Base-by-base conservation (phyloP, 495 filamentous ascomycete genomes). In the Trichoderma orchidacearum region DNA sequence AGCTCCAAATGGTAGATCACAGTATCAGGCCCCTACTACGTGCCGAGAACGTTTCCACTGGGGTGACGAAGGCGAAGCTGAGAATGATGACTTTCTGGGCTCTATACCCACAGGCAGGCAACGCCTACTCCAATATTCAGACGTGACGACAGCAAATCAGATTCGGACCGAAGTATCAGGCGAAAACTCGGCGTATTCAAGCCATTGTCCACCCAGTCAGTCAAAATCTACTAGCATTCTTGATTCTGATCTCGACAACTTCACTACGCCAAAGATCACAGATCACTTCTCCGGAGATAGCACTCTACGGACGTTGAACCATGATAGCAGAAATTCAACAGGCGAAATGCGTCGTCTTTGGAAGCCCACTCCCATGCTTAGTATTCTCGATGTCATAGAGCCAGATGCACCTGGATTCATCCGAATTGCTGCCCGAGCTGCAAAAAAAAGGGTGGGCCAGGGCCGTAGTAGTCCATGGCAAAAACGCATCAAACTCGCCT, bases 401-500 rank as follows among this genome's bases (percentile, higher is more conserved):
- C 66, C 70, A n/a, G 54, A 66, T 34, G 75, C 75, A 6, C 91
- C 93, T 5, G 70, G 72, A 29, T 97, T 97, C 63, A 70, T 96
- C 21, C 82, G 81, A 53, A 67, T 98, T 60, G 93, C 93, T 35
- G 80, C 80, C 18, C 83, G 94, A 51, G 73, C 77, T 58, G 89
- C 81, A 45, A 83, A 77, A 15, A 76, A 70, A 56, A 78, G 80
- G 60, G 62, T 61, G 35, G 83, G 87, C 59, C 63, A 75, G 57
- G 91, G 89, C 6, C 82, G 85, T 62, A 79, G 84, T 56, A 89
- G 83, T 53, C 90, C 89, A n/a, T 76, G 80, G 5, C 74, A 68
- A 30, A 98, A 96, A 65, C 68, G 81, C 30, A 80, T 98, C 52
- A 71, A 80, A 30, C 66, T 98, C 6, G 84, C 82, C 31, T 91